These are phyloP conservation scores for Aureobasidium sp. DNA, from an alignment of 2,329 filamentous ascomycete genomes.

Conservation along the genomic window DNA sequence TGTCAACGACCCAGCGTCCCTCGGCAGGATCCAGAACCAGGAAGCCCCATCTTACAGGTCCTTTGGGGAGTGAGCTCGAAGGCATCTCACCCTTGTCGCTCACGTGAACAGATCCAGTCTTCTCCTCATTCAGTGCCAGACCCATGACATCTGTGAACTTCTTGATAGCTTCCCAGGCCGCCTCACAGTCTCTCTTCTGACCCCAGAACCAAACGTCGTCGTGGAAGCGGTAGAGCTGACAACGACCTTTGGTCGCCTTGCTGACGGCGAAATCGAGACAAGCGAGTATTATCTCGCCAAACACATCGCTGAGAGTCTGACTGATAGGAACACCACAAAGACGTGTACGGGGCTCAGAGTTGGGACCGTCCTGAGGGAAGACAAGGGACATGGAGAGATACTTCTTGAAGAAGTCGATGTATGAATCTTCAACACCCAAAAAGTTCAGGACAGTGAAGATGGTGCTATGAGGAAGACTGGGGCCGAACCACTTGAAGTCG, in stretches of 20 bases:
- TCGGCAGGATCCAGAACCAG: conserved; percentile 47
- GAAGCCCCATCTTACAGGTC: conserved; percentile 54
- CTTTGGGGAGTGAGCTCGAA: conserved; percentile 39
- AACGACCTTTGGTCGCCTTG: conserved; percentile 44
- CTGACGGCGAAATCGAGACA: conserved; percentile 60
- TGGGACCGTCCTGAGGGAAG: conserved; percentile 48
- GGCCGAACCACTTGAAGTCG: conserved; percentile 53
- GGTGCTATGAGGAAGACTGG: conserved; percentile 53
- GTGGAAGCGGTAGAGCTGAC: conserved; percentile 53
- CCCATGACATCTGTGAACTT: conserved; percentile 51
- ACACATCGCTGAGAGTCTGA: conserved; percentile 51
- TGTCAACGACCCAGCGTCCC: conserved; percentile 54
- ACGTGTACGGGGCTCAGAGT: conserved; percentile 38
- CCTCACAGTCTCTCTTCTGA: conserved; percentile 45
- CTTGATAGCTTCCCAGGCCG: conserved; percentile 53
- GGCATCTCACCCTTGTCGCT: conserved; percentile 13
- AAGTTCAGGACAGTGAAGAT: conserved; percentile 52
- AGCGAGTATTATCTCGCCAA: conserved; percentile 56
- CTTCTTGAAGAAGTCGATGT: conserved; percentile 52
- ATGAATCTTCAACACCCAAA: conserved; percentile 50
- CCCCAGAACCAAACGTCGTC: conserved; percentile 65
- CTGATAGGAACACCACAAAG: conserved; percentile 54
- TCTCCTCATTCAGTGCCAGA: conserved; percentile 50
- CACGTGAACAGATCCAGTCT: conserved; percentile 48
- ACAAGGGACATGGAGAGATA: conserved; percentile 55